Conservation (phyloP, 78 protist species). For the Planoprotostelium fungivorum region DNA sequence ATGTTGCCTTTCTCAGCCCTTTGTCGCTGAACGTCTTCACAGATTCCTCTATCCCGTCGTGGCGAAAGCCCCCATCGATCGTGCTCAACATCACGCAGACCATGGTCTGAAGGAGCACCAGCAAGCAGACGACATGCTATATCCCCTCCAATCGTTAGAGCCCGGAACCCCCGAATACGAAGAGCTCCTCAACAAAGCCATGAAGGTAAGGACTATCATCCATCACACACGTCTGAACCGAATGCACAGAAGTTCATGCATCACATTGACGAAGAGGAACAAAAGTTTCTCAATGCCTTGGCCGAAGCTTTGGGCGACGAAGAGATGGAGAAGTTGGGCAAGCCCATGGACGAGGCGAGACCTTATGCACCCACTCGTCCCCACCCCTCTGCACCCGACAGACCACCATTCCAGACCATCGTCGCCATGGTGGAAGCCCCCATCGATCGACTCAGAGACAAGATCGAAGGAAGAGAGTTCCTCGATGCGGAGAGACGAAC, state of each 20-base stretch:
- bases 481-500: not conserved
- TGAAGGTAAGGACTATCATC: too few relatives aligned
- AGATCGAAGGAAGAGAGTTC: not conserved
- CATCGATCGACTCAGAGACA: not conserved
- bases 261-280: not conserved
- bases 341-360: not conserved
- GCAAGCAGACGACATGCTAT: not conserved
- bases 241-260: not conserved
- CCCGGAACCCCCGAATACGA: not conserved
- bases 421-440: not conserved
- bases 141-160: not conserved
- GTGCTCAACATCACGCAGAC: not conserved
- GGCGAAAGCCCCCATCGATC: not conserved
- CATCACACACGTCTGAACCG: not conserved
- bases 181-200: not conserved
- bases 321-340: not conserved
- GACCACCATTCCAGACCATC: not conserved
- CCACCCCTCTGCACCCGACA: not conserved
- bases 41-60: not conserved
- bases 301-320: not conserved
- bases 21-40: not conserved
- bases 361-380: not conserved
- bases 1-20: not conserved
- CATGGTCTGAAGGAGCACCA: not conserved
- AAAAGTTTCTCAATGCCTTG: not conserved